phyloP scores from a whole-genome alignment of 768 basidiomycete genomes.

The Rossbeevera mucosa region DNA sequence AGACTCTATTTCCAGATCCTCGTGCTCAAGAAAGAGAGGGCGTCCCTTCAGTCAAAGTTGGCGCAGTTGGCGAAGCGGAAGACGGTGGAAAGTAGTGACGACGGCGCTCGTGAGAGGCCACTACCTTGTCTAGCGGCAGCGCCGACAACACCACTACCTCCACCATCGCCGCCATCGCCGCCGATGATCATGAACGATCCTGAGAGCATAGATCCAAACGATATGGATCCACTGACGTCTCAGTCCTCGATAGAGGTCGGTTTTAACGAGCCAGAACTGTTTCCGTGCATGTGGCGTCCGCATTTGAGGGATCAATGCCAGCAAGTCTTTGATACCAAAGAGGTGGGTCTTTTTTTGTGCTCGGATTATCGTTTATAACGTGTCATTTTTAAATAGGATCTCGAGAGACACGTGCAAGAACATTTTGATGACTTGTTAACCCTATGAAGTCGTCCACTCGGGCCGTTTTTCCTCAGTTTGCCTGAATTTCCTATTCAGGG shows the following conservation, averaged over 20 bases:
- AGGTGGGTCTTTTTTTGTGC: slow-evolving; percentile 14
- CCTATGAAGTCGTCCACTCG: too few species aligned
- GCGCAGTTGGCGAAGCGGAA: slow-evolving; percentile 1
- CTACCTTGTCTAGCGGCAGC: background rate
- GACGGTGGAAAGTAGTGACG: background rate
- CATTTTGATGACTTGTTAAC: slow-evolving; percentile 14
- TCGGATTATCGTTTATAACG: background rate
- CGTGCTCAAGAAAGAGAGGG: slow-evolving; percentile 21
- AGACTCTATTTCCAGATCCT: slow-evolving; percentile 16
- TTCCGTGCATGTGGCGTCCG: slow-evolving; percentile 30
- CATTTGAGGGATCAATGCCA: slow-evolving; percentile 24
- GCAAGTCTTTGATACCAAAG: slow-evolving; percentile 27
- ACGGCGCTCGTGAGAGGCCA: background rate
- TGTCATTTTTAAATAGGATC: slow-evolving; percentile 11
- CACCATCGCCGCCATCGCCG: background rate
- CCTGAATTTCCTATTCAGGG: too few species aligned
- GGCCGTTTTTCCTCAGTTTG: too few species aligned
- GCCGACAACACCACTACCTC: slow-evolving; percentile 7
- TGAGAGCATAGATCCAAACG: slow-evolving; percentile 21
- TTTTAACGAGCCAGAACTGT: slow-evolving; percentile 18
- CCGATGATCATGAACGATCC: background rate
- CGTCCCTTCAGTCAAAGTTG: slow-evolving; percentile 14
- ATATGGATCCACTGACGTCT: slow-evolving; percentile 6
- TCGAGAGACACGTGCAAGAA: slow-evolving; percentile 23
- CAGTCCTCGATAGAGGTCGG: slow-evolving; percentile 1